Conservation (phyloP, 2,329 filamentous ascomycete species). For the Graphilbum sp. region DNA sequence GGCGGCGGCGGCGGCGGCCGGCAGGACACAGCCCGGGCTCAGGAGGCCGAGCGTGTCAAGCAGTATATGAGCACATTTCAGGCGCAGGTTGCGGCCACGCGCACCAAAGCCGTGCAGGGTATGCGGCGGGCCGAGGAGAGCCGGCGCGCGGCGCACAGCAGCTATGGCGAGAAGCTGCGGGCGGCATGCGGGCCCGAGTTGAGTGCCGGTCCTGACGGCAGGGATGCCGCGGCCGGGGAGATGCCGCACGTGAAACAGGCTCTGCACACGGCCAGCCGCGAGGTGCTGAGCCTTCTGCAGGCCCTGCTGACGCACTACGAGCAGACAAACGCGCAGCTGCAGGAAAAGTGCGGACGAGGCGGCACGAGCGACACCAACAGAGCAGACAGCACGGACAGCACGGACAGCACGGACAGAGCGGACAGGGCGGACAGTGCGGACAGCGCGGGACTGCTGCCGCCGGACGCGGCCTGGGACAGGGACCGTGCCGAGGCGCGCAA, state of each 20-base stretch:
- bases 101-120: slow-evolving; percentile 1
- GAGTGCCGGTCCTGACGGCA: too few species aligned
- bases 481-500: slow-evolving; percentile 8
- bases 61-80: slow-evolving; percentile 7
- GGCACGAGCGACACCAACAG: not conserved
- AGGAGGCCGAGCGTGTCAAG: slow-evolving; percentile 7
- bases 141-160: not conserved
- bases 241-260: not conserved
- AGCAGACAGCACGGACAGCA: too few species aligned
- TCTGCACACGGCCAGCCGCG: slow-evolving; percentile 3
- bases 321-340: slow-evolving; percentile 3
- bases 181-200: not conserved
- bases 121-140: slow-evolving; percentile 1
- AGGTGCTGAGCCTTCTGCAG: slow-evolving; percentile 6
- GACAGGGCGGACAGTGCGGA: too few species aligned
- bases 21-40: slow-evolving; percentile 1
- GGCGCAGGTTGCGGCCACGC: slow-evolving; percentile 1
- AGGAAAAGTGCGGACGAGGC: not conserved
- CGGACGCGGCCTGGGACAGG: slow-evolving; percentile 5
- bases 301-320: slow-evolving; percentile 5
- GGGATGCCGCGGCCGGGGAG: not conserved
- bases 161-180: not conserved
- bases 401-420: too few species aligned
- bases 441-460: not conserved
- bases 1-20: not conserved